These are phyloP conservation scores for Hyparrhenia diplandra DNA, from an alignment of 176 grass and related monocot genomes.

Conservation along the genomic window DNA sequence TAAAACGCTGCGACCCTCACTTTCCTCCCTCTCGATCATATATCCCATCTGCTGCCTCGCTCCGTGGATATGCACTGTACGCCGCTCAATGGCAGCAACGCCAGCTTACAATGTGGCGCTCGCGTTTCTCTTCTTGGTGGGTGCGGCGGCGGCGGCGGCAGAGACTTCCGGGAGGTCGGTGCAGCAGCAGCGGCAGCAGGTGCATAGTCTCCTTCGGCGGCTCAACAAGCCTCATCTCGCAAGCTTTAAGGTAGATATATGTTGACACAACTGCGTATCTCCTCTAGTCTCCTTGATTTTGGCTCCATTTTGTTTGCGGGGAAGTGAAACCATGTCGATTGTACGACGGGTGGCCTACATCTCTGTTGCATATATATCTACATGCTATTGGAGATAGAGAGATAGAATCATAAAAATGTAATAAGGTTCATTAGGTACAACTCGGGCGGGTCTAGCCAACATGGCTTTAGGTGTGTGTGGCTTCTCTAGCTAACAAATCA, in stretches of 20 bases:
- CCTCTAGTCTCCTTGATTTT: not conserved
- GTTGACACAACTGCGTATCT: not conserved
- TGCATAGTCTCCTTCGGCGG: slow-evolving; percentile 33
- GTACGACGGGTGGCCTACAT: too few relatives aligned
- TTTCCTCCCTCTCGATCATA: not conserved
- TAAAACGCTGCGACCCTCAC: not conserved
- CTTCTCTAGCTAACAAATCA: too few relatives aligned
- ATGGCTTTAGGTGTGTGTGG: too few relatives aligned
- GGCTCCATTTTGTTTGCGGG: not conserved
- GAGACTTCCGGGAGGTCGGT: not conserved
- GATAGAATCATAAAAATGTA: too few relatives aligned
- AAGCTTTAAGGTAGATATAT: slow-evolving; percentile 40
- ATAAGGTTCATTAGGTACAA: too few relatives aligned
- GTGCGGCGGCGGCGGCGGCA: not conserved
- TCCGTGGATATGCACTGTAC: not conserved
- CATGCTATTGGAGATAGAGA: too few relatives aligned
- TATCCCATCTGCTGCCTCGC: not conserved
- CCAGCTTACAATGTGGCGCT: not conserved
- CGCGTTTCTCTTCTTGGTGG: slow-evolving; percentile 1
- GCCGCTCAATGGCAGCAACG: not conserved
- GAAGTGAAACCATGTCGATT: too few relatives aligned
- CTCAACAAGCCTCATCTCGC: slow-evolving; percentile 45
- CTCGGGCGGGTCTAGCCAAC: too few relatives aligned
- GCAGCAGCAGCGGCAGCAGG: slow-evolving; percentile 9
- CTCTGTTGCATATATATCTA: too few relatives aligned